Percentiles rank a stretch among this genome's conserved stretches.
These are phyloP conservation scores for Phytophthora citricola DNA, from an alignment of 352 stramenopile genomes.

Conservation along the genomic window DNA sequence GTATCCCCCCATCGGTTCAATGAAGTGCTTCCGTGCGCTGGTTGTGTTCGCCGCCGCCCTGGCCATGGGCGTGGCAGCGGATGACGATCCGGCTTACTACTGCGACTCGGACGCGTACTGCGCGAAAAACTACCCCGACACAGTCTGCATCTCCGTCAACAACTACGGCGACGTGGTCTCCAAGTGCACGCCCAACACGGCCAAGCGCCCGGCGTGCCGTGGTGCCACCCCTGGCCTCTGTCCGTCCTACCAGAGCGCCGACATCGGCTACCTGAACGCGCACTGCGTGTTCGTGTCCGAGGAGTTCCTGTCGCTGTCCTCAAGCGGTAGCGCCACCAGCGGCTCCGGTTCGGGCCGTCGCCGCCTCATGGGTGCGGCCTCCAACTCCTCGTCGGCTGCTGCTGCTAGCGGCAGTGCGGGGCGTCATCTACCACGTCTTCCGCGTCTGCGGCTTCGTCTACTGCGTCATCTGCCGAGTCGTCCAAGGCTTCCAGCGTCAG, in stretches of 20 bases:
- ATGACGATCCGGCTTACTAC: slow-evolving; percentile 49
- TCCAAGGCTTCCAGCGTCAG: slow-evolving; percentile 18
- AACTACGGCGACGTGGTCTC: slow-evolving; percentile 73
- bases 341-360: slow-evolving; percentile 25
- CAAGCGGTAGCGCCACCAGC: slow-evolving; percentile 26
- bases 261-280: slow-evolving; percentile 79
- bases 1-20: slow-evolving; percentile 13
- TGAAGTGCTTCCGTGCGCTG: slow-evolving; percentile 53
- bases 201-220: slow-evolving; percentile 74
- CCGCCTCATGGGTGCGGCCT: slow-evolving; percentile 27
- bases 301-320: slow-evolving; percentile 40
- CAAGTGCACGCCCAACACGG: slow-evolving; percentile 88
- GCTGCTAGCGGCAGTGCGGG: slow-evolving; percentile 17
- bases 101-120: slow-evolving; percentile 81
- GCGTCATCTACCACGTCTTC: slow-evolving; percentile 15
- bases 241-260: slow-evolving; percentile 77
- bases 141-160: slow-evolving; percentile 81
- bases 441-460: neutral
- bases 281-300: slow-evolving; percentile 86
- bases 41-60: slow-evolving; percentile 40
- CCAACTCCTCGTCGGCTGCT: slow-evolving; percentile 16
- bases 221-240: slow-evolving; percentile 75
- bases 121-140: slow-evolving; percentile 65
- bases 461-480: slow-evolving; percentile 10
- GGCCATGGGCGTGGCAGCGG: slow-evolving; percentile 33